Evolutionary conservation across 139 green algal genomes (phyloP).

Genomic region (Chlorella sp.): DNA sequence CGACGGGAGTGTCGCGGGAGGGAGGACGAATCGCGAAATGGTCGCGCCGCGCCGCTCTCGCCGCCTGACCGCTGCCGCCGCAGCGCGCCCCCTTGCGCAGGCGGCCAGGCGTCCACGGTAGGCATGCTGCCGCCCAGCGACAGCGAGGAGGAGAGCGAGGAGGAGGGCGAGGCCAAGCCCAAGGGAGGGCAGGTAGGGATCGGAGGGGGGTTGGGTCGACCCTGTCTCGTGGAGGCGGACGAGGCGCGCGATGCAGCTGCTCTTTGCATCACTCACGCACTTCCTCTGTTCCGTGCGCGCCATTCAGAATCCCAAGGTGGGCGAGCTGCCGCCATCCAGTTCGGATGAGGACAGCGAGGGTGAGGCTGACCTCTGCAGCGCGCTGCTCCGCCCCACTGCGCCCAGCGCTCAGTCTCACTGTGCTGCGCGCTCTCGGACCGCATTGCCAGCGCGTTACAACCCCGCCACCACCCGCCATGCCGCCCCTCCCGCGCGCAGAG

Average conservation of each 20-base stretch:
- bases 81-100: slow-evolving; percentile 20
- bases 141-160: slow-evolving; percentile 56
- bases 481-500: background rate
- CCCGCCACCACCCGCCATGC: background rate
- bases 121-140: slow-evolving; percentile 78
- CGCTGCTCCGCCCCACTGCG: background rate
- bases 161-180: slow-evolving; percentile 34
- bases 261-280: background rate
- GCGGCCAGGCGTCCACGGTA: slow-evolving; percentile 58
- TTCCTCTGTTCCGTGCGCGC: background rate
- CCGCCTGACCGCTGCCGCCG: too few species aligned
- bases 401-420: background rate
- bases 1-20: too few species aligned
- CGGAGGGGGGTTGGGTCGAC: background rate
- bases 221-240: background rate
- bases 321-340: slow-evolving; percentile 11
- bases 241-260: background rate
- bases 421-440: background rate
- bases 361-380: background rate
- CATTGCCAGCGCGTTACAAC: background rate
- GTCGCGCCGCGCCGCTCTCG: too few species aligned
- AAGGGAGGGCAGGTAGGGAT: slow-evolving; percentile 22
- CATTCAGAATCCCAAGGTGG: slow-evolving; percentile 19
- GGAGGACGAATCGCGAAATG: too few species aligned
- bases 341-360: background rate